Base-by-base conservation (phyloP, 768 basidiomycete genomes). In the Imleria badia region DNA sequence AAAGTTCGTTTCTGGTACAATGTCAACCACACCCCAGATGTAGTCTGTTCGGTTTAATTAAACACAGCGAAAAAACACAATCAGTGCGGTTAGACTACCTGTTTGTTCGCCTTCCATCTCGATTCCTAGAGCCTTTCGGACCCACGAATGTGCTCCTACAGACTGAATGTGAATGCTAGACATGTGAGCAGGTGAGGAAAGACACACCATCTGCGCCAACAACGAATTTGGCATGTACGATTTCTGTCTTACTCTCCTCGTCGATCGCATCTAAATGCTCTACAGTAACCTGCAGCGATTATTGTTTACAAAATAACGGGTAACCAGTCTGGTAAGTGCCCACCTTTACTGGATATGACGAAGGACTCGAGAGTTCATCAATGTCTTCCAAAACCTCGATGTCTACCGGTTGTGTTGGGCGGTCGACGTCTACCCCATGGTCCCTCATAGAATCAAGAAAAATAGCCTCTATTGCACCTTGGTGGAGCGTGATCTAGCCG, bases 21-120 rank as follows among this genome's bases (percentile, higher is more conserved):
- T 74, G 66, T 90, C 89, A 14, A 91, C 71, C 3, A 45, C 89
- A 3, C 90, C 90, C 90, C 90, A 93, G 20, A 91, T 77, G 56
- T 79, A 85, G 51, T 91, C 84, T 69, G 76, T 77, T 34, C 9
- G 22, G 33, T 11, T 30, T 33, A 1, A 42, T 56, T 5, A 56
- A 38, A 46, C 11, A 13, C 20, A 19, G 30, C 23, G 13, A 17
- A 48, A 43, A 26, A 2, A 31, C 8, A 29, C 3, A 17, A 36
- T 19, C 36, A 20, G 5, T 6, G 11, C 5, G 17, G 11, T 9
- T 19, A 13, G 6, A 22, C 58, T 52, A 68, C 77, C 76, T 23
- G 73, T 77, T 59, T 70, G 70, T 57, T 78, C 76, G 14, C 77
- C 78, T 29, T 78, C 70, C 71, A 80, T 77, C 10, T 67, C 54